A percentile compares a stretch with the other conserved stretches of the same genome.
Conservation (phyloP, 2,329 filamentous ascomycete genomes). For the Pseudogymnoascus sp. region DNA sequence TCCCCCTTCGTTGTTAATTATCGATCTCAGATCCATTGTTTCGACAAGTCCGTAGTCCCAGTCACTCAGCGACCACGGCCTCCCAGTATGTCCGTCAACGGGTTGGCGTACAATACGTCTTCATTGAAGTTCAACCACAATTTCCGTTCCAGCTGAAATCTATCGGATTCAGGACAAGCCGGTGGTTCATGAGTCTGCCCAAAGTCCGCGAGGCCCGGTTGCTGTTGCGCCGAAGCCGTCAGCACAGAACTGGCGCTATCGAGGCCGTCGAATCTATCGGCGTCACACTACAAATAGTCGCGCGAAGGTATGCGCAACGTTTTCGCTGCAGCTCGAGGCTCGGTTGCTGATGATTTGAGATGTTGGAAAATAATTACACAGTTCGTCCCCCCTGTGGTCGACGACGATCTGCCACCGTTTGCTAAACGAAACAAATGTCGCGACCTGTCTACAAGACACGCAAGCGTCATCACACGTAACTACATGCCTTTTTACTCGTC, state of each 20-base stretch:
- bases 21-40: conserved; percentile 43
- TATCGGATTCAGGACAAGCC: background rate
- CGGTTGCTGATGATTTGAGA: conserved; percentile 6
- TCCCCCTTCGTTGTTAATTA: conserved; percentile 37
- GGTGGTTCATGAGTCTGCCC: conserved; percentile 4
- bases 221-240: conserved; percentile 1
- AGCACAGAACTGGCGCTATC: conserved; percentile 1
- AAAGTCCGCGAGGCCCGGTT: background rate
- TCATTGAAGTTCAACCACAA: conserved; percentile 5
- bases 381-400: conserved; percentile 1
- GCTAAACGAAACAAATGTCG: conserved; percentile 8
- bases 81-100: conserved; percentile 3
- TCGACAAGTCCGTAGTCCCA: conserved; percentile 6
- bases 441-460: conserved; percentile 8
- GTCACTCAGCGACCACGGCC: conserved; percentile 1
- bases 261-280: background rate
- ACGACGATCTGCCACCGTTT: conserved; percentile 8
- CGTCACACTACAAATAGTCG: conserved; percentile 2
- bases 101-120: background rate
- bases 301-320: conserved; percentile 5
- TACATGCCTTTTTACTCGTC: background rate
- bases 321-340: conserved; percentile 1
- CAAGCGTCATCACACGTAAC: conserved; percentile 1
- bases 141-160: conserved; percentile 6
- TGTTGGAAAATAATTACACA: conserved; percentile 8